Evolutionary conservation across 1,139 yeast species (phyloP), one percentile per base, ranked within the genome.

Genomic region (Magnusiomyces suaveolens): DNA sequence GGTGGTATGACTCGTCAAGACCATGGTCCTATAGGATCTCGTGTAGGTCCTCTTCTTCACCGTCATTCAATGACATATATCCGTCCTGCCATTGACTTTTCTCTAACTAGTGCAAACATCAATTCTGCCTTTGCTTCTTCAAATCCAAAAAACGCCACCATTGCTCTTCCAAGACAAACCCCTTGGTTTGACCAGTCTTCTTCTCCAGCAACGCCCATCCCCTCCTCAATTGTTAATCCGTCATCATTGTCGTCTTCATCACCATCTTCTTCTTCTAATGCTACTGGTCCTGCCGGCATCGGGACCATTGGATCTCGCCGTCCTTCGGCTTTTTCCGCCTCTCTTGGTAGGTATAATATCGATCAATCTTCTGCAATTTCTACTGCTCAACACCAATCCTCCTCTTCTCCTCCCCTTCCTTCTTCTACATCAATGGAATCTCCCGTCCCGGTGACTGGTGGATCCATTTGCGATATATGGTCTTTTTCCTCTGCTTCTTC

Each of bases 21-120:
- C 25, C 44, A 41, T n/a, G 44, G 44, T 20, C 44, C 44, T 21
- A 41, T 41, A 20, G 44, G 44, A 4, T 41, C 44, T 41, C 25
- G 44, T 41, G 23, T 41, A 6, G 44, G 44, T 6, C 4, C 41
- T 36, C 44, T 41, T 18, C 44, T 20, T 20, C 44, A 41, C n/a
- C 44, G 44, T 20, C 44, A 21, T 21, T 41, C 44, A 4, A 4
- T 41, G 23, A 21, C 44, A 3, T 41, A 10, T 21, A 8, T 21
- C 4, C 23, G 25, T 8, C 44, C 44, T 10, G n/a, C 23, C 16
- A 3, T n/a, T 18, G 44, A 41, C 23, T 41, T 20, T 41, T 41
- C 44, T 41, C 25, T 41, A 3, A 41, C 44, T 8, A 41, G 44
- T 21, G 44, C 44, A 6, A 41, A 41, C 44, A 24, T 41, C 20